Conservation (phyloP, 768 basidiomycete species). For the Crassisporium funariophilum region DNA sequence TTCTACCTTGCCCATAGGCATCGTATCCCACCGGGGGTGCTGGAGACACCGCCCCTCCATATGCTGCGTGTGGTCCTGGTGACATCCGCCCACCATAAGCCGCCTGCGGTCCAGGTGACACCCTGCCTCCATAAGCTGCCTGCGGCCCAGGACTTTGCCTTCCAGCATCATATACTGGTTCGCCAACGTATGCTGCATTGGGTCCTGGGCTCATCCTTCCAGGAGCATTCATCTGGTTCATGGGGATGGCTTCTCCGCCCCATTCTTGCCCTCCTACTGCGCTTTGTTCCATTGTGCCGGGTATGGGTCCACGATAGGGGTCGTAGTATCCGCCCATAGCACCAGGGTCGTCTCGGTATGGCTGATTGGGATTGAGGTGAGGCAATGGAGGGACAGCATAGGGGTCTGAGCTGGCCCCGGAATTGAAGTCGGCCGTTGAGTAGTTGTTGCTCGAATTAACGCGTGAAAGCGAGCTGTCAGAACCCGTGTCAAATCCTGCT, state of each 20-base stretch:
- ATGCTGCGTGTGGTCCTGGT: constrained; percentile 47
- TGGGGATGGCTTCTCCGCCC: constrained; percentile 66
- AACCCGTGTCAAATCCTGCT: constrained; percentile 71
- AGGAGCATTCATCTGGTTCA: constrained; percentile 60
- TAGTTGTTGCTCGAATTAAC: constrained; percentile 49
- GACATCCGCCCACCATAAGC: constrained; percentile 34
- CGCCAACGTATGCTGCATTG: constrained; percentile 29
- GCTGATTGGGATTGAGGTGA: constrained; percentile 75
- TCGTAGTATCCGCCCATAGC: constrained; percentile 62
- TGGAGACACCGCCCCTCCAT: constrained; percentile 25
- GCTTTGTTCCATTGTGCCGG: constrained; percentile 61
- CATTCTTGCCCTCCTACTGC: constrained; percentile 34
- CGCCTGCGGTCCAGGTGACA: constrained; percentile 35
- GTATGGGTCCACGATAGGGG: constrained; percentile 79
- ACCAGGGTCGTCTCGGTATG: constrained; percentile 74
- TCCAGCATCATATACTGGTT: constrained; percentile 28
- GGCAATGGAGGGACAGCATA: constrained; percentile 85
- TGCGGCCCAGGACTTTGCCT: constrained; percentile 31
- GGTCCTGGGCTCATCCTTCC: constrained; percentile 44
- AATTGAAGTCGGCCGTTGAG: constrained; percentile 51
- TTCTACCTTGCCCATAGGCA: constrained; percentile 12
- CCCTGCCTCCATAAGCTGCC: constrained; percentile 31
- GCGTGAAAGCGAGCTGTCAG: constrained; percentile 59
- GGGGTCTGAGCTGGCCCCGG: constrained; percentile 53
- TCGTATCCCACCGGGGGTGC: constrained; percentile 13